A percentile compares a stretch with the other conserved stretches of the same genome.
Conservation (phyloP, 805 yeast genomes). For the Candida pseudoglaebosa region DNA sequence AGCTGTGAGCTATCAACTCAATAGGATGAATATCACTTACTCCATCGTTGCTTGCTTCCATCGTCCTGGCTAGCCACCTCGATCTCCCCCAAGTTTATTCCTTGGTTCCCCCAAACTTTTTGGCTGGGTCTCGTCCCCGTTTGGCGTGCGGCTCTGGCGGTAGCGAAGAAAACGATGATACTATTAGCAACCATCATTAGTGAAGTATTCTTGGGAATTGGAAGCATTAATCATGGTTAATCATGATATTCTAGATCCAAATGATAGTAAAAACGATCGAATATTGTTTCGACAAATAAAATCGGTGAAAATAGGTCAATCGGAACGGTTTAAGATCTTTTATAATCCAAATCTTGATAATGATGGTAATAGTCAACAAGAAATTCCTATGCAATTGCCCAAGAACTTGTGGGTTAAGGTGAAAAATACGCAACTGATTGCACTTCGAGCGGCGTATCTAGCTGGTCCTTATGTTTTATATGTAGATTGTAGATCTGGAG, state of each 20-base stretch:
- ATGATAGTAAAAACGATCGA: slow-evolving; percentile 10
- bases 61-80: no score
- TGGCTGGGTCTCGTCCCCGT: no score
- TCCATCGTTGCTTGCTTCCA: background rate
- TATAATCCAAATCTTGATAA: slow-evolving; percentile 35
- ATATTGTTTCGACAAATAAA: slow-evolving; percentile 34
- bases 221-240: no score
- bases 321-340: slow-evolving; percentile 51
- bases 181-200: background rate
- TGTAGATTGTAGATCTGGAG: slow-evolving; percentile 70
- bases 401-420: slow-evolving; percentile 49
- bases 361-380: slow-evolving; percentile 1
- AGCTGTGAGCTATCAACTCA: slow-evolving; percentile 54
- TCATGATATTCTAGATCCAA: no score
- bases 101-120: no score
- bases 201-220: no score
- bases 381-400: slow-evolving; percentile 11
- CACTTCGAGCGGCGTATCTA: slow-evolving; percentile 76
- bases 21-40: slow-evolving; percentile 48
- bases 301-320: slow-evolving; percentile 55
- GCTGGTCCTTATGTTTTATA: slow-evolving; percentile 89
- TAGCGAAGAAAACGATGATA: background rate
- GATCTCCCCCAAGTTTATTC: no score
- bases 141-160: background rate
- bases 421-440: slow-evolving; percentile 65